Evolutionary conservation across 2,329 filamentous ascomycete species (phyloP).

Genomic region (Calonectria crousiana): DNA sequence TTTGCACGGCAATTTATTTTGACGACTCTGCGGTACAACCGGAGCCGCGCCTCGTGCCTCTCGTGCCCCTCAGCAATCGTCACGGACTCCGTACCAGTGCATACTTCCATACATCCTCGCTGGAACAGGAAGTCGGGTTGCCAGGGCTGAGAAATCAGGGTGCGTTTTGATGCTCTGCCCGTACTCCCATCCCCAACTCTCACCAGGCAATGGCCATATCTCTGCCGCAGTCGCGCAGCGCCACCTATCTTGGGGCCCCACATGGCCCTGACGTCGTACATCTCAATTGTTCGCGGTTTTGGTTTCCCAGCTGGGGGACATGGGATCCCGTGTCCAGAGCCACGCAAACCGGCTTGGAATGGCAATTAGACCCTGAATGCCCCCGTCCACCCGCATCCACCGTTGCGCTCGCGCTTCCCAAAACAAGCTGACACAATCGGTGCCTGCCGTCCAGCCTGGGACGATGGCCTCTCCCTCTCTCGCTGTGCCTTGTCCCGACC

Average conservation of each 20-base stretch:
- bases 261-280: slow-evolving; percentile 25
- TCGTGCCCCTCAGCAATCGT: slow-evolving; percentile 18
- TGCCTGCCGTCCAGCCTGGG: background rate
- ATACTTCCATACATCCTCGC: slow-evolving; percentile 19
- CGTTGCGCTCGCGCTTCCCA: slow-evolving; percentile 14
- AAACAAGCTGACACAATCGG: background rate
- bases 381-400: slow-evolving; percentile 17
- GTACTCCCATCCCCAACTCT: background rate
- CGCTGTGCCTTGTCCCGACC: slow-evolving; percentile 14
- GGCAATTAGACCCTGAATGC: slow-evolving; percentile 21
- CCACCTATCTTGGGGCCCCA: slow-evolving; percentile 18
- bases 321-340: slow-evolving; percentile 5
- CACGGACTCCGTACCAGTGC: slow-evolving; percentile 2
- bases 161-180: background rate
- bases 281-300: slow-evolving; percentile 15
- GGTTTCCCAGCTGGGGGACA: background rate
- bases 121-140: background rate
- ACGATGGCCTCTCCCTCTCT: background rate
- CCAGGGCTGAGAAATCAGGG: background rate
- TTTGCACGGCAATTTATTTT: background rate
- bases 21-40: slow-evolving; percentile 14
- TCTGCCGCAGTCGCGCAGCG: slow-evolving; percentile 17
- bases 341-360: slow-evolving; percentile 10
- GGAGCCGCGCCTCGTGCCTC: slow-evolving; percentile 24
- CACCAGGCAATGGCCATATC: background rate